Base-by-base conservation (phyloP, 2,329 filamentous ascomycete species). In the Dendryphion nanum region DNA sequence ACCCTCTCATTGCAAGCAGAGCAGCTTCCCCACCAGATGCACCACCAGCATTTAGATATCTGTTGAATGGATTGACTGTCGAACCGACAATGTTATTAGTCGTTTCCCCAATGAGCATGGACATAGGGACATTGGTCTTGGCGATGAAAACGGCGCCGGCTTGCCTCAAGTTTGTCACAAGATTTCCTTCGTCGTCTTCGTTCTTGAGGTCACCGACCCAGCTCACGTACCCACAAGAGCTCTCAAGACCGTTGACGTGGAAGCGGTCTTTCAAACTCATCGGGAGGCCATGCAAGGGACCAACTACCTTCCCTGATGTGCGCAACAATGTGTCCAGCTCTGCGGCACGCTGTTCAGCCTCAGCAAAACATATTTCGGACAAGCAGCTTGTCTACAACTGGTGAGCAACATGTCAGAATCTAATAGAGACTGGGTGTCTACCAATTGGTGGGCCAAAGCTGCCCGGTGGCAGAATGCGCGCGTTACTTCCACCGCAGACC, bases 11-110 rank as follows among this genome's bases (percentile, higher is more conserved):
- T 5, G 72, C 74, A 15, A 82, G 53, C 14, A 82, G 55, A 0
- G 73, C 77, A 0, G 72, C 78, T 56, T 83, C 80, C 6, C 82
- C 82, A 6, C 82, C 82, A 1, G 74, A 77, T 13, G 75, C 78
- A 2, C 83, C 82, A 3, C 83, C 82, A 0, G 78, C 71, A 0
- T 74, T 77, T 26, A 82, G 67, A 18, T 71, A 63, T 1, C 74
- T 70, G 45, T 83, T 83, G 37, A 73, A 68, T 0, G 83, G 81
- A 53, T 82, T 83, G 5, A 82, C 62, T 0, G 76, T 76, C 17
- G 73, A 69, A 2, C 79, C 79, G 35, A 78, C 77, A 5, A 82
- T 55, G 48, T 80, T 72, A 53, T 79, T 82, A 15, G 73, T 68
- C 7, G 71, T 75, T 53, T 82, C 79, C 31, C 33, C 45, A 7